Evolutionary conservation across 2,329 filamentous ascomycete species (phyloP).

Genomic region (Colletotrichum liaoningense): DNA sequence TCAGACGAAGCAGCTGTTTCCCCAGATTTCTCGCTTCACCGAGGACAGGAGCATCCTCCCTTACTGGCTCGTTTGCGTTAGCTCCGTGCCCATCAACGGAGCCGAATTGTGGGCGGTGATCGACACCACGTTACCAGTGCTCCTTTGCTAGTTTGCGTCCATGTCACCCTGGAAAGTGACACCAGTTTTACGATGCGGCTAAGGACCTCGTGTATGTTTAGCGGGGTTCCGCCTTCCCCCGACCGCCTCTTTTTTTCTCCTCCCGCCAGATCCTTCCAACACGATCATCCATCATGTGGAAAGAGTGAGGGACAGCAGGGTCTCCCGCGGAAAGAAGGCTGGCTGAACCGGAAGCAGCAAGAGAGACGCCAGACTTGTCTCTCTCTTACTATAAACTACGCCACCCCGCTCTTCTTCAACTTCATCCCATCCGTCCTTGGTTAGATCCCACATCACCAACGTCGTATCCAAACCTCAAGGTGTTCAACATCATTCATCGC

Average conservation of each 20-base stretch:
- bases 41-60: not conserved
- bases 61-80: slow-evolving; percentile 11
- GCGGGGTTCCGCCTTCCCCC: slow-evolving; percentile 24
- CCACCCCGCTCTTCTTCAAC: not conserved
- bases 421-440: not conserved
- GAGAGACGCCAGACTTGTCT: not conserved
- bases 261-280: not conserved
- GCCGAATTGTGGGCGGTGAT: slow-evolving; percentile 18
- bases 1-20: slow-evolving; percentile 19
- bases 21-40: slow-evolving; percentile 16
- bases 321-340: not conserved
- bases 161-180: slow-evolving; percentile 6
- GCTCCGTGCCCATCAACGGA: slow-evolving; percentile 4
- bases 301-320: not conserved
- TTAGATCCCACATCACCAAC: not conserved
- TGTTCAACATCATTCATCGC: too few species aligned
- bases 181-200: not conserved
- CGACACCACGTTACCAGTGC: not conserved
- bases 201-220: slow-evolving; percentile 10
- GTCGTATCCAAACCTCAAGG: not conserved
- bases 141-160: not conserved
- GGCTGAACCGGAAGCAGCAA: not conserved
- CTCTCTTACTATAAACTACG: not conserved
- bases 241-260: not conserved
- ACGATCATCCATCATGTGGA: not conserved